Evolutionary conservation across 1,139 yeast genomes (phyloP).

Genomic region (Arxiozyma slooffiae): DNA sequence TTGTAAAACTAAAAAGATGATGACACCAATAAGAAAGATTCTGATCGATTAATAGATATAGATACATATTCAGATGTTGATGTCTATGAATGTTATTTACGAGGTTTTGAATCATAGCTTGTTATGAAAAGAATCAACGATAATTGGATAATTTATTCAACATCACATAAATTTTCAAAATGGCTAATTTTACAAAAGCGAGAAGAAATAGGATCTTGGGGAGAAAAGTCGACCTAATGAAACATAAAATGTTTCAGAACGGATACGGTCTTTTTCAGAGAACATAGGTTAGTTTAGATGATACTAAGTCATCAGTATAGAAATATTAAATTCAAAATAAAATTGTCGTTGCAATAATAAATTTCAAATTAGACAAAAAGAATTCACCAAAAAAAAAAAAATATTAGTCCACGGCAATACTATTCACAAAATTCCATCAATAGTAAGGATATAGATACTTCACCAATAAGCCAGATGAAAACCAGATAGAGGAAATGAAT

Average conservation of each 20-base stretch:
- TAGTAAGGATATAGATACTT: neutral
- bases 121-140: slow-evolving; percentile 68
- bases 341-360: slow-evolving; percentile 44
- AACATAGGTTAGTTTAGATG: slow-evolving; percentile 73
- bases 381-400: slow-evolving; percentile 42
- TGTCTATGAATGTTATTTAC: slow-evolving; percentile 47
- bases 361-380: slow-evolving; percentile 41
- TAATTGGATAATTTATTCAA: slow-evolving; percentile 80
- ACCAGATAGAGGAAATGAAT: slow-evolving; percentile 12
- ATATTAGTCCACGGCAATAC: neutral
- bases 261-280: slow-evolving; percentile 94
- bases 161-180: slow-evolving; percentile 83
- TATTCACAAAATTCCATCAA: neutral
- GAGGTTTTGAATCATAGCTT: slow-evolving; percentile 25
- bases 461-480: neutral
- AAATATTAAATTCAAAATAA: slow-evolving; percentile 47
- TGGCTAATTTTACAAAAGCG: slow-evolving; percentile 80
- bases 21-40: neutral
- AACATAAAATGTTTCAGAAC: slow-evolving; percentile 86
- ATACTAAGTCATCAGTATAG: slow-evolving; percentile 44
- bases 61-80: slow-evolving; percentile 35
- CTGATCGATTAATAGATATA: slow-evolving; percentile 23
- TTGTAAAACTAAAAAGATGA: neutral
- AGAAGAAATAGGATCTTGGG: slow-evolving; percentile 76
- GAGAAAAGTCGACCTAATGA: slow-evolving; percentile 73